These are phyloP conservation scores for Cryptococcus sp. DNA, from an alignment of 1,284 basidiomycete species.

Conservation along the genomic window DNA sequence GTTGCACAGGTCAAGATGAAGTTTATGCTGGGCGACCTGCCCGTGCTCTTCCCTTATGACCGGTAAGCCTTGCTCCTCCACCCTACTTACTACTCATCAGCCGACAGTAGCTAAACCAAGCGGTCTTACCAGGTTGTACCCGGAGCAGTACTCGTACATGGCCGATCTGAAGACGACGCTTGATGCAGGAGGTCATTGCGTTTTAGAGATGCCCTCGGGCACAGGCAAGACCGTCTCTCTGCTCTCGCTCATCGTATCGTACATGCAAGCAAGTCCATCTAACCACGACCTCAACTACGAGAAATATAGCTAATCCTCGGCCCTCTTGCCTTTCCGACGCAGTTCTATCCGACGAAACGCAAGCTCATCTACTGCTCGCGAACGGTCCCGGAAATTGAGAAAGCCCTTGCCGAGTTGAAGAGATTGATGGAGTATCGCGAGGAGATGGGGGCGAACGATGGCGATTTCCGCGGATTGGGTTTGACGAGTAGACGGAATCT, in stretches of 20 bases:
- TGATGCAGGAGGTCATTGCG: slow-evolving; percentile 95
- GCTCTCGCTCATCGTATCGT: slow-evolving; percentile 93
- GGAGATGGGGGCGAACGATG: slow-evolving; percentile 72
- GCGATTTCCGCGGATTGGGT: slow-evolving; percentile 83
- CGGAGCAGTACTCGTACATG: slow-evolving; percentile 99
- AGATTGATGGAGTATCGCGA: slow-evolving; percentile 91
- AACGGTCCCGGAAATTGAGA: slow-evolving; percentile 99
- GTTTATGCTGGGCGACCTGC: slow-evolving; percentile 93
- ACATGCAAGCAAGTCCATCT: slow-evolving; percentile 74
- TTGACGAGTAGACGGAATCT: slow-evolving; percentile 95
- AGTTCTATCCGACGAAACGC: slow-evolving; percentile 89
- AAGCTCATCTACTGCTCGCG: slow-evolving; percentile 99
- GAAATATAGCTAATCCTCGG: neutral
- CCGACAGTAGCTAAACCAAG: slow-evolving; percentile 16
- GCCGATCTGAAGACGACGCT: slow-evolving; percentile 95
- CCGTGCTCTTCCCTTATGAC: slow-evolving; percentile 87
- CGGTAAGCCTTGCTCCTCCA: slow-evolving; percentile 40
- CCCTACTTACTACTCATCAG: neutral
- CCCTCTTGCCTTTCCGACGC: neutral
- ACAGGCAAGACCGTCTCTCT: slow-evolving; percentile 99
- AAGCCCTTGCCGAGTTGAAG: slow-evolving; percentile 94
- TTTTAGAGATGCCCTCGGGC: slow-evolving; percentile 99
- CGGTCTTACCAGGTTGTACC: slow-evolving; percentile 41
- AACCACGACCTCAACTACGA: neutral
- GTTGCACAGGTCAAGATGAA: slow-evolving; percentile 65